Base-by-base conservation (phyloP, 1,139 yeast genomes). In the Saccharomyces hybrid region DNA sequence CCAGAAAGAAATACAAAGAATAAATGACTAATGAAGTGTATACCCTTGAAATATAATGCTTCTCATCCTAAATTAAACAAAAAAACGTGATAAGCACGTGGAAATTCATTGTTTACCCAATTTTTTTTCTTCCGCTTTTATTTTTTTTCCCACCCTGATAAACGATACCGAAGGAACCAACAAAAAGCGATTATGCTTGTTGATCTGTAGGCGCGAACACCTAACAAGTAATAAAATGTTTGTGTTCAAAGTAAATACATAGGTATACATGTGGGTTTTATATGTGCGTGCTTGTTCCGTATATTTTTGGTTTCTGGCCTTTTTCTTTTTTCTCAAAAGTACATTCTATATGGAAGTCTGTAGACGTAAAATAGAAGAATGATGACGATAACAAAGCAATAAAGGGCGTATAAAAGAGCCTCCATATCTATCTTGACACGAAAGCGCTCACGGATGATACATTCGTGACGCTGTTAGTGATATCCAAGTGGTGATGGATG, bases 71-170 rank as follows among this genome's bases (percentile, higher is more conserved):
- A 5, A 38, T 38, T 38, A 16, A 38, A 27, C 23, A 29, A 25
- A 42, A 31, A 46, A 46, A 52, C 50, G 54, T 50, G 49, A 46
- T 34, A 32, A 46, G 27, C 48, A 47, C 51, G 49, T 41, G 48
- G 47, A 34, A 2, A 23, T n/a, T 52, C 26, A 28, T 44, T 27
- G 29, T 27, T 28, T 38, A 6, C 27, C 14, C 19, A 34, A 29
- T 29, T 16, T 29, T 51, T 16, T 29, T 6, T 29, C 32, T 11
- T 46, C 16, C 26, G 32, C 4, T 25, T 48, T 47, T 38, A 14
- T 16, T 16, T 38, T 38, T 38, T 19, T 23, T 23, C 1, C 23
- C 23, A 38, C 25, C 44, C 7, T 38, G 44, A 16, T 7, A 19
- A 9, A 8, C 16, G 42, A 14, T 3, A 9, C 25, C 25, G 25